These are phyloP conservation scores for Arctium lappa DNA, from an alignment of 129 eudicot genomes.

Conservation along the genomic window DNA sequence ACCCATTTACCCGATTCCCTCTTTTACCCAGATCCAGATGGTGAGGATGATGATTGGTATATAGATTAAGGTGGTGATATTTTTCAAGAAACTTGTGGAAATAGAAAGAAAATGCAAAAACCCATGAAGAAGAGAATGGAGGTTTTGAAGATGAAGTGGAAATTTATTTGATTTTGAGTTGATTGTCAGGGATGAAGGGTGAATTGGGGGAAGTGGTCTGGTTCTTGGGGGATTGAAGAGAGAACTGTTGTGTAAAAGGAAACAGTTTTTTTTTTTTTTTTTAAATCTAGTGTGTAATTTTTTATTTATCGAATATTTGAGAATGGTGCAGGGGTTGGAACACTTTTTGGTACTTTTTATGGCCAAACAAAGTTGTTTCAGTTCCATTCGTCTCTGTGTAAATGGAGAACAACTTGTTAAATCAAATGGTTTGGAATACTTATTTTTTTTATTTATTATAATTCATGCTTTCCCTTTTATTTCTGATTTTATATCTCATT, in stretches of 20 bases:
- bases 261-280: neutral
- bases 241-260: slow-evolving; percentile 35
- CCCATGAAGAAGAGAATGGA: slow-evolving; percentile 4
- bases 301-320: neutral
- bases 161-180: slow-evolving; percentile 1
- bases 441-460: too few species aligned
- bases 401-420: neutral
- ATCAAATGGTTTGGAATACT: neutral
- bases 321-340: neutral
- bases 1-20: slow-evolving; percentile 28
- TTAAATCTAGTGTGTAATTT: neutral
- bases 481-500: too few species aligned
- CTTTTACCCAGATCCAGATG: slow-evolving; percentile 36
- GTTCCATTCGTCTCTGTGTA: neutral
- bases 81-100: neutral
- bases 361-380: neutral
- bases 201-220: slow-evolving; percentile 33
- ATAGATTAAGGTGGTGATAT: neutral
- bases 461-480: neutral
- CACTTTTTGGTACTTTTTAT: neutral
- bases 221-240: slow-evolving; percentile 25
- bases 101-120: slow-evolving; percentile 12
- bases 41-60: slow-evolving; percentile 13
- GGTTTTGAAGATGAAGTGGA: neutral
- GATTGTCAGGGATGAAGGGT: slow-evolving; percentile 32